phyloP scores from a whole-genome alignment of 805 yeast genomes.

The Lipomyces kockii region DNA sequence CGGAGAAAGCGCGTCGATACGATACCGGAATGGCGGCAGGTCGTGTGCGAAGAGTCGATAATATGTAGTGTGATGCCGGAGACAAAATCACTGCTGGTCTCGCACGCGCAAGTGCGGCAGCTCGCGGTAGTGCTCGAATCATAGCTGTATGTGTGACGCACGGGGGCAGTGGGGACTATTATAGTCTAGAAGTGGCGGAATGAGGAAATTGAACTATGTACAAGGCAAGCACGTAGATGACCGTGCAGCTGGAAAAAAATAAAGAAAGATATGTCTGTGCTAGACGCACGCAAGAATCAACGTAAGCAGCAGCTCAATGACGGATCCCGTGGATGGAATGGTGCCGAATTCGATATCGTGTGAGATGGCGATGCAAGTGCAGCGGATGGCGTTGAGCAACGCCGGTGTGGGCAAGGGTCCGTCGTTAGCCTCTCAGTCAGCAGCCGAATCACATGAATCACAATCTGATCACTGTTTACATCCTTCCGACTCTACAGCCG shows the following conservation, averaged over 20 bases:
- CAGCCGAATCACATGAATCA: not conserved
- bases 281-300: not conserved
- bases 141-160: not conserved
- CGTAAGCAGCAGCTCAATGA: not conserved
- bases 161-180: not conserved
- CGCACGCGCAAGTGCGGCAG: conserved; percentile 9
- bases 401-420: not conserved
- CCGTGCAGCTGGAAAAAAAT: not conserved
- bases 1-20: conserved; percentile 27
- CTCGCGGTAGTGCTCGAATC: conserved; percentile 30
- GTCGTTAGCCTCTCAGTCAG: not conserved
- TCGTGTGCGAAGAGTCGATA: conserved; percentile 14
- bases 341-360: not conserved
- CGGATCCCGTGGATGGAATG: not conserved
- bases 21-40: conserved; percentile 4
- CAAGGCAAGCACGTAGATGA: not conserved
- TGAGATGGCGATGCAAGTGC: not conserved
- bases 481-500: too few species aligned
- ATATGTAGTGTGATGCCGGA: conserved; percentile 13
- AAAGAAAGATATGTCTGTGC: not conserved
- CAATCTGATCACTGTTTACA: not conserved
- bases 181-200: not conserved
- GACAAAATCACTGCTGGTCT: conserved; percentile 14
- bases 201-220: not conserved
- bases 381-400: not conserved